Percentiles rank a stretch among this genome's conserved stretches.
phyloP scores from a whole-genome alignment of 148 eudicot genomes.

The Persicaria tinctoria region DNA sequence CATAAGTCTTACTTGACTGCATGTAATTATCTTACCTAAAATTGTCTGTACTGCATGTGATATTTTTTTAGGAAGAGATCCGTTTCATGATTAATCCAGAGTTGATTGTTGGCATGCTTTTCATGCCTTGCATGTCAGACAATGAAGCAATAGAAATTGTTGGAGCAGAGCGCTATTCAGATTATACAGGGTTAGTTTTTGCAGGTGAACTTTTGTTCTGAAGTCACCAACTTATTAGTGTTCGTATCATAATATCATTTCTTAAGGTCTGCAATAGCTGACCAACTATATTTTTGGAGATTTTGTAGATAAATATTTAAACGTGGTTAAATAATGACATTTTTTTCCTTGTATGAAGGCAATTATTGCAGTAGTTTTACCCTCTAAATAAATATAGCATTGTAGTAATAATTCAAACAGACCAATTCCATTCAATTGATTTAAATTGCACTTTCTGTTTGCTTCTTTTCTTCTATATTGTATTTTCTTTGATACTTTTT shows the following conservation, averaged over 20 bases:
- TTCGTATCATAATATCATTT: neutral
- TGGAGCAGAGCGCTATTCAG: conserved; percentile 83
- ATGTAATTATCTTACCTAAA: neutral
- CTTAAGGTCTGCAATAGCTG: neutral
- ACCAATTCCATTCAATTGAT: neutral
- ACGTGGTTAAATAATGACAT: neutral
- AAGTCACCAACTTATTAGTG: neutral
- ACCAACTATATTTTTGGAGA: neutral
- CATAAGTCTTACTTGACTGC: neutral
- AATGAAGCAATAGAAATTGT: conserved; percentile 92
- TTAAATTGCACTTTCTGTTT: neutral
- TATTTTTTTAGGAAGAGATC: conserved; percentile 67
- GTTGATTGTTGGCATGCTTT: conserved; percentile 87
- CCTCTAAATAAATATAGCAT: neutral
- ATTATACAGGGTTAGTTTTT: conserved; percentile 69
- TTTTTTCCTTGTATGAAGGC: neutral
- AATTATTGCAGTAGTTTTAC: neutral
- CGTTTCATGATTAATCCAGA: conserved; percentile 99
- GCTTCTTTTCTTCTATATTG: neutral
- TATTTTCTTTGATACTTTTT: too few relatives aligned
- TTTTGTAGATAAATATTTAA: neutral
- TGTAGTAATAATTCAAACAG: neutral
- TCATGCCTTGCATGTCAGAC: conserved; percentile 90
- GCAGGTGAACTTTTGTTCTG: conserved; percentile 4
- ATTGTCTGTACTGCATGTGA: neutral